Evolutionary conservation across 2,329 filamentous ascomycete genomes (phyloP).

Genomic region (Paracoccidioides brasiliensis): DNA sequence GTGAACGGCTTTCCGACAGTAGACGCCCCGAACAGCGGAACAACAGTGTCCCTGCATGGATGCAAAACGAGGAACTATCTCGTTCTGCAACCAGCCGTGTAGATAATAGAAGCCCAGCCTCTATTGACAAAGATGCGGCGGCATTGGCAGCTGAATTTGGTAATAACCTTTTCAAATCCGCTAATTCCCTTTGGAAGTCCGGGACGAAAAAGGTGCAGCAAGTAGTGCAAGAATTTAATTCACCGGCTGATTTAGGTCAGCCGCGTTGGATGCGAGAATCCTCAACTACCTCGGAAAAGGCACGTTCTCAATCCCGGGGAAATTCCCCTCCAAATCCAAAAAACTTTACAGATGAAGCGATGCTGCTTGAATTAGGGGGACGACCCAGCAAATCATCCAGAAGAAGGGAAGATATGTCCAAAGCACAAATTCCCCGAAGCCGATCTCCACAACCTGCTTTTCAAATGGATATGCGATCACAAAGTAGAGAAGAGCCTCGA

Average conservation of each 20-base stretch:
- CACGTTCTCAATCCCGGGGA: background rate
- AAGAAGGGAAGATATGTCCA: conserved; percentile 6
- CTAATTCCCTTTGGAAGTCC: conserved; percentile 89
- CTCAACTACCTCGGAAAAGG: conserved; percentile 17
- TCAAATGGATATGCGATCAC: background rate
- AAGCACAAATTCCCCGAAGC: background rate
- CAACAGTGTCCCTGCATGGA: conserved; percentile 45
- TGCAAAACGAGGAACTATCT: conserved; percentile 41
- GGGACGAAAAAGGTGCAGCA: conserved; percentile 87
- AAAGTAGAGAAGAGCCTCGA: conserved; percentile 33
- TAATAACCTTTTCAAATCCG: conserved; percentile 77
- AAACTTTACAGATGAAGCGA: conserved; percentile 39
- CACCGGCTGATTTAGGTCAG: conserved; percentile 61
- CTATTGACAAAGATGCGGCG: conserved; percentile 57
- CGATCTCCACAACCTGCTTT: background rate
- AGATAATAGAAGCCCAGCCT: conserved; percentile 26
- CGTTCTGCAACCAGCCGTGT: conserved; percentile 3
- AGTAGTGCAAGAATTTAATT: conserved; percentile 72
- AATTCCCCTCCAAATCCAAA: background rate
- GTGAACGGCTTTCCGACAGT: conserved; percentile 11
- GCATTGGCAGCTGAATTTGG: conserved; percentile 74
- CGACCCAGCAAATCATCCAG: conserved; percentile 10
- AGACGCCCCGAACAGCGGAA: conserved; percentile 15
- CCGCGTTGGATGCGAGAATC: conserved; percentile 92
- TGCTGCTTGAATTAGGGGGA: conserved; percentile 54